Conservation (phyloP, 2,329 filamentous ascomycete genomes). For the Xylariaceae sp. region DNA sequence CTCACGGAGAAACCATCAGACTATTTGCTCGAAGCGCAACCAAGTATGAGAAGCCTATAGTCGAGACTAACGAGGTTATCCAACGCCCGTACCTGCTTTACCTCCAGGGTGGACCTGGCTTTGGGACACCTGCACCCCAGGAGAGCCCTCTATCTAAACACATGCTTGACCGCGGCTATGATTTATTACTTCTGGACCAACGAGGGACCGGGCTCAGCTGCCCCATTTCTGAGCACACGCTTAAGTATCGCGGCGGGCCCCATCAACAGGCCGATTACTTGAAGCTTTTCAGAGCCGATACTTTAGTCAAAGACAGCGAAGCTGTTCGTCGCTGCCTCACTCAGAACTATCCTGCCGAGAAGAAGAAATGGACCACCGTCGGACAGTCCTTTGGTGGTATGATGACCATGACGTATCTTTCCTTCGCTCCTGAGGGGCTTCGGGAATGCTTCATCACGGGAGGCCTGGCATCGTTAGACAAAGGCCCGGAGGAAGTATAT, state of each 20-base stretch:
- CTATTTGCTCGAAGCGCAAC: slow-evolving; percentile 73
- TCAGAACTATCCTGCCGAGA: slow-evolving; percentile 58
- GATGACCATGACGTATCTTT: slow-evolving; percentile 76
- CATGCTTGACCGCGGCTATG: slow-evolving; percentile 74
- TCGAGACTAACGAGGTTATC: slow-evolving; percentile 35
- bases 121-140: slow-evolving; percentile 69
- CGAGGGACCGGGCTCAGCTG: slow-evolving; percentile 82
- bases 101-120: slow-evolving; percentile 81
- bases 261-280: slow-evolving; percentile 73
- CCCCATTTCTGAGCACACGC: slow-evolving; percentile 67
- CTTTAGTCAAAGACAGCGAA: slow-evolving; percentile 83
- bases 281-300: slow-evolving; percentile 81
- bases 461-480: slow-evolving; percentile 72
- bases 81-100: slow-evolving; percentile 61
- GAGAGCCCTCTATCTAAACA: slow-evolving; percentile 63
- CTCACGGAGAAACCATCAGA: slow-evolving; percentile 55
- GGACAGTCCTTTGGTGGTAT: slow-evolving; percentile 94
- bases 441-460: slow-evolving; percentile 81
- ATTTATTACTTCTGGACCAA: slow-evolving; percentile 83
- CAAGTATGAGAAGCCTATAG: slow-evolving; percentile 59
- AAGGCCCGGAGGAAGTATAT: slow-evolving; percentile 70
- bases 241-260: slow-evolving; percentile 58
- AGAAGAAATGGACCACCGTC: slow-evolving; percentile 76
- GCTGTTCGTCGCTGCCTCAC: slow-evolving; percentile 74
- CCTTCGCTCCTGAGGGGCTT: slow-evolving; percentile 69